Conservation (phyloP, 2,329 filamentous ascomycete species). For the Knoxdaviesia proteae region DNA sequence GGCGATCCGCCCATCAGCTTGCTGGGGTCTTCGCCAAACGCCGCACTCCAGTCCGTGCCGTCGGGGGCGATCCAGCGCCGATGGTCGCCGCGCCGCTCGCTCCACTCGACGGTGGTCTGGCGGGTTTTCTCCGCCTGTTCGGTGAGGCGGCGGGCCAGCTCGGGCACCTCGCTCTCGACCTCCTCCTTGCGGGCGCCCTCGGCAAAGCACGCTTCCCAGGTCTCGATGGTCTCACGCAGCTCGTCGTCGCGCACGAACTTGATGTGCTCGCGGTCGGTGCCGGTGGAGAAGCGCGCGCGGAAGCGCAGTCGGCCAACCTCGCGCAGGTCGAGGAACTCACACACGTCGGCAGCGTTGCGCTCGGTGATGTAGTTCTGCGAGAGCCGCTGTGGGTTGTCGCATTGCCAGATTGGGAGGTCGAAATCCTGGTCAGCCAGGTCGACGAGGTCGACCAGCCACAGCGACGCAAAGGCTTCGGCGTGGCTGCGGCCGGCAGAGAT, state of each 20-base stretch:
- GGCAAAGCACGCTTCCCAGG: conserved; percentile 77
- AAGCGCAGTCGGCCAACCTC: conserved; percentile 71
- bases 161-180: conserved; percentile 54
- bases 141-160: conserved; percentile 53
- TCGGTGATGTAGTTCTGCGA: conserved; percentile 87
- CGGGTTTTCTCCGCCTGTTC: conserved; percentile 45
- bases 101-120: neutral
- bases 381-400: conserved; percentile 51
- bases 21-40: conserved; percentile 60
- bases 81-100: neutral
- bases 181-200: conserved; percentile 61
- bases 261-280: conserved; percentile 71
- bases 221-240: conserved; percentile 79
- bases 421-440: conserved; percentile 62
- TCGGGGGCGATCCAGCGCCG: conserved; percentile 55
- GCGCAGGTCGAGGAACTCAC: conserved; percentile 52
- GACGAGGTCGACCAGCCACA: conserved; percentile 72
- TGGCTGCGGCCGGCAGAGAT: conserved; percentile 47
- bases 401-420: conserved; percentile 81
- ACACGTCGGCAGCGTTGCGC: conserved; percentile 42
- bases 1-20: conserved; percentile 17
- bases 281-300: conserved; percentile 65
- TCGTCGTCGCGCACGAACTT: conserved; percentile 73
- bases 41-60: conserved; percentile 70
- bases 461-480: conserved; percentile 51